These are phyloP conservation scores for Populus deltoides DNA, from an alignment of 345 rosid genomes.

Conservation along the genomic window DNA sequence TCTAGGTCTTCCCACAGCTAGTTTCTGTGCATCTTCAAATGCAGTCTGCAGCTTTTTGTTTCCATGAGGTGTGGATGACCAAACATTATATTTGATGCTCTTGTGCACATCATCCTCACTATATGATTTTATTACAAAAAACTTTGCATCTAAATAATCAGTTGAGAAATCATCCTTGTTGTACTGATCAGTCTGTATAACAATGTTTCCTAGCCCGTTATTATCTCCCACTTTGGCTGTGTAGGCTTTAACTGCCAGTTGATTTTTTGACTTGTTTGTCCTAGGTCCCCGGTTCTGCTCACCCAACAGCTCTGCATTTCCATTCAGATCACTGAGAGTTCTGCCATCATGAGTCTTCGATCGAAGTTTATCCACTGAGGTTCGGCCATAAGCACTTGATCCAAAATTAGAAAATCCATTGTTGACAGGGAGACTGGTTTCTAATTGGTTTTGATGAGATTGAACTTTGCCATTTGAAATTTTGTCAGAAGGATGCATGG, in stretches of 20 bases:
- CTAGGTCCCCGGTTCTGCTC: constrained; percentile 73
- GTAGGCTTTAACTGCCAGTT: constrained; percentile 59
- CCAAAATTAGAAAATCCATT: constrained; percentile 46
- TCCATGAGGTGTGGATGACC: constrained; percentile 96
- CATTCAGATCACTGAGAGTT: constrained; percentile 32
- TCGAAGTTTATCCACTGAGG: constrained; percentile 41
- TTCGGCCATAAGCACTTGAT: constrained; percentile 35
- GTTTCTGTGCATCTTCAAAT: constrained; percentile 69
- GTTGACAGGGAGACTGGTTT: constrained; percentile 34
- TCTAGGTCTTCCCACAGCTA: constrained; percentile 44
- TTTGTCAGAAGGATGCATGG: constrained; percentile 38
- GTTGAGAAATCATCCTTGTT: constrained; percentile 69
- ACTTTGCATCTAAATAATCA: constrained; percentile 59
- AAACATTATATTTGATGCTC: constrained; percentile 87
- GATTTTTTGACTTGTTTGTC: constrained; percentile 49
- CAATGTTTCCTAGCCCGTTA: constrained; percentile 60
- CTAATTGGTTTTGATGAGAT: constrained; percentile 41
- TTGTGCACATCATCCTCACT: constrained; percentile 99
- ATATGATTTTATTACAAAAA: constrained; percentile 90
- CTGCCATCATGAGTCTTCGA: constrained; percentile 45
- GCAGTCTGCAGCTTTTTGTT: constrained; percentile 87
- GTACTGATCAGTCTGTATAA: constrained; percentile 59
- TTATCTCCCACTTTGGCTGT: constrained; percentile 54
- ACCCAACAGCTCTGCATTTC: constrained; percentile 36
- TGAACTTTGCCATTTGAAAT: constrained; percentile 46